Conservation (phyloP, 106 monocot genomes). For the Dendrobium chrysotoxum region DNA sequence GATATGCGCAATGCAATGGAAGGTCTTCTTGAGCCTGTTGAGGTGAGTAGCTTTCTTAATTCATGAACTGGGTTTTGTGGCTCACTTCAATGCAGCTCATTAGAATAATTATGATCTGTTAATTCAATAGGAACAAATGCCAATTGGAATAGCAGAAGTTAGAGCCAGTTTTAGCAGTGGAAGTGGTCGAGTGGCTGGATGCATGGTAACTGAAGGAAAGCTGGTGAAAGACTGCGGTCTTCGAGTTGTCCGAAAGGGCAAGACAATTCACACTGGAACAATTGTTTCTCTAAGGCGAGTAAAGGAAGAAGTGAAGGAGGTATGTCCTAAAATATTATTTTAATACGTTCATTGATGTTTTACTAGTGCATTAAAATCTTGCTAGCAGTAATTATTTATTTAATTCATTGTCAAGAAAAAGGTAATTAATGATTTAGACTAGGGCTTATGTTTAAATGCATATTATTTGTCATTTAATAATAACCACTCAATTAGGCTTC, state of each 20-base stretch:
- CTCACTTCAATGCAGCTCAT: background rate
- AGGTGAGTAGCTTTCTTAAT: conserved; percentile 40
- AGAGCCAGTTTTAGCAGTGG: conserved; percentile 87
- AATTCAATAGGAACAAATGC: conserved; percentile 59
- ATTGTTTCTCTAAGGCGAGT: conserved; percentile 82
- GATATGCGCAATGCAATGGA: conserved; percentile 92
- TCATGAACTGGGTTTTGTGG: background rate
- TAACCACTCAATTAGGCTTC: no score
- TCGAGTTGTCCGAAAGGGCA: conserved; percentile 63
- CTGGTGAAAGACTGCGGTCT: conserved; percentile 66
- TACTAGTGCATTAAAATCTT: background rate
- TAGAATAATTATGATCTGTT: background rate
- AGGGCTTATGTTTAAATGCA: background rate
- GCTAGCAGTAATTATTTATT: background rate
- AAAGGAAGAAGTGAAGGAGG: conserved; percentile 98
- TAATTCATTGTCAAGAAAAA: background rate
- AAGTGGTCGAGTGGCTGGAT: conserved; percentile 92
- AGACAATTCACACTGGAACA: conserved; percentile 48
- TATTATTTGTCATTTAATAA: background rate
- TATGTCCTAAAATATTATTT: conserved; percentile 15
- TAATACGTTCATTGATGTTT: background rate
- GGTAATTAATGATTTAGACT: background rate
- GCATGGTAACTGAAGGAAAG: conserved; percentile 94
- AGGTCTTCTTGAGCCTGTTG: conserved; percentile 82
- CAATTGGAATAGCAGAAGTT: conserved; percentile 77